These are phyloP conservation scores for Bocquillonia castaneifolia DNA, from an alignment of 441 rosid species.

Conservation along the genomic window DNA sequence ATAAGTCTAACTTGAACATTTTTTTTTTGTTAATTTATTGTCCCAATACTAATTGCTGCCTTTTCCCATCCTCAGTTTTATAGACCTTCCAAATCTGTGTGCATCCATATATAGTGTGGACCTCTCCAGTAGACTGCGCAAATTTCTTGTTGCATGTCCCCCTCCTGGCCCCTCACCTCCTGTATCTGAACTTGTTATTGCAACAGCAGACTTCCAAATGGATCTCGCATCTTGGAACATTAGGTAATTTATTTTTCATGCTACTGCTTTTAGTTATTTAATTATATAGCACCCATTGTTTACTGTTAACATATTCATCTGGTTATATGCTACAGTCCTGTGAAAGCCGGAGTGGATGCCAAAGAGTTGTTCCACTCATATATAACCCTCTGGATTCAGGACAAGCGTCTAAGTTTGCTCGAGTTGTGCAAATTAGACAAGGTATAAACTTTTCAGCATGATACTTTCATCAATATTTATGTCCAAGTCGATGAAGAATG, in stretches of 20 bases:
- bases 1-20: neutral
- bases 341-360: constrained; percentile 83
- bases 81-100: constrained; percentile 86
- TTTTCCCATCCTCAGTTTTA: constrained; percentile 49
- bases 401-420: constrained; percentile 60
- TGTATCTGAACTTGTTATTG: constrained; percentile 74
- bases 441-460: constrained; percentile 34
- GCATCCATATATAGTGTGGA: constrained; percentile 75
- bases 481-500: neutral
- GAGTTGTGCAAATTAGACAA: constrained; percentile 77
- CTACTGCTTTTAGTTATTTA: neutral
- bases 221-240: constrained; percentile 81
- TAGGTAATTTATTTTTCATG: constrained; percentile 35
- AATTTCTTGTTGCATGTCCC: constrained; percentile 74
- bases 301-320: constrained; percentile 21
- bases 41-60: constrained; percentile 8
- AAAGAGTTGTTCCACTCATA: constrained; percentile 74
- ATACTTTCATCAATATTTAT: constrained; percentile 6
- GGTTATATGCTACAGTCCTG: constrained; percentile 42
- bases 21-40: neutral
- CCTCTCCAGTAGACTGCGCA: constrained; percentile 62
- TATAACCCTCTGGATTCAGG: constrained; percentile 79
- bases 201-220: constrained; percentile 86
- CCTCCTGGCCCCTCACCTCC: constrained; percentile 80
- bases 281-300: neutral